Evolutionary conservation across 208 protist genomes (phyloP).

Genomic region (Acanthamoeba triangularis): DNA sequence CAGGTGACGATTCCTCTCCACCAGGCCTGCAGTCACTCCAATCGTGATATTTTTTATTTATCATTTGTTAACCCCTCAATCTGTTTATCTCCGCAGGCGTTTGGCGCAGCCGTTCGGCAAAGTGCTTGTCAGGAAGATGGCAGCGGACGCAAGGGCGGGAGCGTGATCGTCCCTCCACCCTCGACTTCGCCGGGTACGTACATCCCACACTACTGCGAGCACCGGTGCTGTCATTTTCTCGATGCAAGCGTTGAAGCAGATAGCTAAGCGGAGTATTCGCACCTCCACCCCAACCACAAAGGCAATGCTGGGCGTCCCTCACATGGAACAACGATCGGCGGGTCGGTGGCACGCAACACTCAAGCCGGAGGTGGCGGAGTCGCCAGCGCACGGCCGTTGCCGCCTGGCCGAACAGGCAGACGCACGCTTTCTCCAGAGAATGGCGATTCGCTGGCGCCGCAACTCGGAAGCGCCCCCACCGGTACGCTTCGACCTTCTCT

Average conservation of each 20-base stretch:
- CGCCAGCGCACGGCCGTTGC: neutral
- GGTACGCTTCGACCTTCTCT: neutral
- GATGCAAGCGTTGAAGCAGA: too few species aligned
- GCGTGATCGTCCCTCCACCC: neutral
- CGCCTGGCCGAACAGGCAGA: neutral
- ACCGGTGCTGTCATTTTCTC: too few species aligned
- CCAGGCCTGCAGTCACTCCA: too few species aligned
- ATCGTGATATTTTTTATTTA: too few species aligned
- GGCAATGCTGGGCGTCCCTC: neutral
- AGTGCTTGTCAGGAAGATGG: neutral
- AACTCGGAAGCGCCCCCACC: neutral
- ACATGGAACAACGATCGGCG: neutral
- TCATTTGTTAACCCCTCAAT: neutral
- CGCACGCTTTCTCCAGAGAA: neutral
- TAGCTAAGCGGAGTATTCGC: neutral
- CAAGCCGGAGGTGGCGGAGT: neutral
- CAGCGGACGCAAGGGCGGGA: neutral
- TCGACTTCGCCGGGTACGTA: neutral
- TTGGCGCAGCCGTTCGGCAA: neutral
- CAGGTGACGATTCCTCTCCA: too few species aligned
- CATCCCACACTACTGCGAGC: too few species aligned
- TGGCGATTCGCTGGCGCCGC: neutral
- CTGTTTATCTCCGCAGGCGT: neutral
- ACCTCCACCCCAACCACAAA: neutral
- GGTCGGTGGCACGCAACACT: neutral